Percentiles rank a stretch among this genome's conserved stretches.
Conservation (phyloP, 768 basidiomycete species). For the Naematelia aurantialba region DNA sequence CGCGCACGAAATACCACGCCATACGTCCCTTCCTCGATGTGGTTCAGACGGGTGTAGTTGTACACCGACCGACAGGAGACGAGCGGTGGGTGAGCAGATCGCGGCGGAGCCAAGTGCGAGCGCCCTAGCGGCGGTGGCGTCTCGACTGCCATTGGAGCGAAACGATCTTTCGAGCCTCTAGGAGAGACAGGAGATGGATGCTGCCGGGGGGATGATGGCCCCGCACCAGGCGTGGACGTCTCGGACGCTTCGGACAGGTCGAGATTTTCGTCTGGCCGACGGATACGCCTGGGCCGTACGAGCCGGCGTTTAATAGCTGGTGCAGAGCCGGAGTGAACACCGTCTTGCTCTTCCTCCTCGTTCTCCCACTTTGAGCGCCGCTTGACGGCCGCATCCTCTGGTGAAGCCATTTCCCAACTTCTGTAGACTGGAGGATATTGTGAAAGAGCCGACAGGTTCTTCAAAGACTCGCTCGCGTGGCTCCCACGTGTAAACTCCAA, state of each 20-base stretch:
- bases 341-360: background rate
- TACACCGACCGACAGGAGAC: constrained; percentile 87
- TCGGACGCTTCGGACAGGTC: background rate
- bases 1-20: constrained; percentile 95
- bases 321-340: background rate
- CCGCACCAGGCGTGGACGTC: constrained; percentile 3
- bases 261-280: constrained; percentile 14
- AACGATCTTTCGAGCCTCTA: background rate
- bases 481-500: too few relatives aligned
- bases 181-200: background rate
- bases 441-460: too few relatives aligned
- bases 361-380: constrained; percentile 5
- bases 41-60: constrained; percentile 87
- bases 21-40: constrained; percentile 98
- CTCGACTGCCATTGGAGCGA: too few relatives aligned
- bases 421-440: too few relatives aligned
- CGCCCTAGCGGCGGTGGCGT: constrained; percentile 5
- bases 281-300: constrained; percentile 32
- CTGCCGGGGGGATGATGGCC: constrained; percentile 5
- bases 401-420: constrained; percentile 6
- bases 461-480: too few relatives aligned
- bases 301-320: constrained; percentile 29
- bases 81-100: constrained; percentile 73
- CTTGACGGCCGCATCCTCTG: constrained; percentile 1
- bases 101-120: constrained; percentile 55